Evolutionary conservation across 2,329 filamentous ascomycete genomes (phyloP).

Genomic region (Thielaviopsis euricoi): DNA sequence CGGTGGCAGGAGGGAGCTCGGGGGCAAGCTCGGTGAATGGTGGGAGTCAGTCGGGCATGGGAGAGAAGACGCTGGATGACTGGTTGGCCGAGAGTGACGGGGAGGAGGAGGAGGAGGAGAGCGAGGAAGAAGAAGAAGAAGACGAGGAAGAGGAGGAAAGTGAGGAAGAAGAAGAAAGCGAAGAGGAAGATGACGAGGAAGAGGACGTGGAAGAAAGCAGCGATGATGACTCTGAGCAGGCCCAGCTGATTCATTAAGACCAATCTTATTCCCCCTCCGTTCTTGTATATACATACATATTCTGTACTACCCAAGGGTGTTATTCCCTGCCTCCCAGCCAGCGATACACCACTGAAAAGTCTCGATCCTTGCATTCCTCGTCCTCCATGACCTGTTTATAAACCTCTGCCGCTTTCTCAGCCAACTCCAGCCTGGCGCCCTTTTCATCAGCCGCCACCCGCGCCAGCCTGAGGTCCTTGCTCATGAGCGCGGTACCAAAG

Average conservation of each 20-base stretch:
- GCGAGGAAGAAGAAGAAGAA: conserved; percentile 31
- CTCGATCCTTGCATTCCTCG: conserved; percentile 48
- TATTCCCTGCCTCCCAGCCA: conserved; percentile 42
- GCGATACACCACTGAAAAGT: conserved; percentile 70
- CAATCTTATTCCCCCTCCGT: neutral
- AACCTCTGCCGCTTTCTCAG: conserved; percentile 42
- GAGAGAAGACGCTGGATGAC: conserved; percentile 73
- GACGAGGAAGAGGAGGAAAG: conserved; percentile 35
- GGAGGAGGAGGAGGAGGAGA: conserved; percentile 37
- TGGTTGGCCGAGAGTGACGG: conserved; percentile 67
- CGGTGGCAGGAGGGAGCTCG: conserved; percentile 24
- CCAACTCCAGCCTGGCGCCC: conserved; percentile 48
- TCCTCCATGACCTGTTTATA: conserved; percentile 50
- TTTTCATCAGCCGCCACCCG: conserved; percentile 55
- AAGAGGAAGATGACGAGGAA: conserved; percentile 30
- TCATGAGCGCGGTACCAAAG: conserved; percentile 64
- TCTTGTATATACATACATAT: neutral
- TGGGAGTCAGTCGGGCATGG: conserved; percentile 24
- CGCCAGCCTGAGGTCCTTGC: conserved; percentile 60
- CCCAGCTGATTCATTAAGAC: conserved; percentile 24
- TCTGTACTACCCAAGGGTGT: neutral
- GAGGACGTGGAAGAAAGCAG: conserved; percentile 29
- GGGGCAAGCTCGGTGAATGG: conserved; percentile 5
- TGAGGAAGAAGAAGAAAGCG: conserved; percentile 33
- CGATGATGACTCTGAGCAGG: conserved; percentile 29